Conservation (phyloP, 2,329 filamentous ascomycete genomes). For the Penicillium sp. region DNA sequence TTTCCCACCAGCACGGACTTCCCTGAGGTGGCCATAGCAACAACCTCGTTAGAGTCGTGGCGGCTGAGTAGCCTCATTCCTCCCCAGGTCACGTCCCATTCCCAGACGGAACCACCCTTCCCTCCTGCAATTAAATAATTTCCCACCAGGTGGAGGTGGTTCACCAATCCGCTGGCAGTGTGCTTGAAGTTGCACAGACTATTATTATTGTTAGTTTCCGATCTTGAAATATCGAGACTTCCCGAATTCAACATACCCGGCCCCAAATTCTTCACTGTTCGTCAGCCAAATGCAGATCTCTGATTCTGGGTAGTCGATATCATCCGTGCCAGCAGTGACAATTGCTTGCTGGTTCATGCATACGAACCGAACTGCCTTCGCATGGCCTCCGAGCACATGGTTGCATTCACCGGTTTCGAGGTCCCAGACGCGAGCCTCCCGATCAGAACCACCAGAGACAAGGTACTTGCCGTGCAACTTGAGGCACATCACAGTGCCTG, state of each 20-base stretch:
- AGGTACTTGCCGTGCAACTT: too few relatives aligned
- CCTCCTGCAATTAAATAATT: background rate
- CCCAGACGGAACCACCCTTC: background rate
- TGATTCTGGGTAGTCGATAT: too few relatives aligned
- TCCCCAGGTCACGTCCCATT: background rate
- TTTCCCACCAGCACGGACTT: background rate
- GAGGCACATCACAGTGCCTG: too few relatives aligned
- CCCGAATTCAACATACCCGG: too few relatives aligned
- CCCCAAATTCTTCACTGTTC: too few relatives aligned
- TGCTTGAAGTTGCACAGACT: background rate
- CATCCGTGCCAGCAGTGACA: too few relatives aligned
- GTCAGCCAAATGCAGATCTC: background rate
- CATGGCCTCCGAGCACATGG: too few relatives aligned
- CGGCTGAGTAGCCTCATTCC: background rate
- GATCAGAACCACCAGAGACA: too few relatives aligned
- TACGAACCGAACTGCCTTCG: too few relatives aligned
- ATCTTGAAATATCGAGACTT: background rate
- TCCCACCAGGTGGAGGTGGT: background rate
- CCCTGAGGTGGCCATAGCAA: background rate
- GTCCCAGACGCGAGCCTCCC: too few relatives aligned
- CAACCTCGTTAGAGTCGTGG: background rate
- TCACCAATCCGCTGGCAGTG: background rate
- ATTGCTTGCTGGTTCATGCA: too few relatives aligned
- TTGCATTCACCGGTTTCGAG: too few relatives aligned
- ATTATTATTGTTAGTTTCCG: background rate